Base-by-base conservation (phyloP, 352 stramenopile genomes). In the Elongisporangium prolatum region DNA sequence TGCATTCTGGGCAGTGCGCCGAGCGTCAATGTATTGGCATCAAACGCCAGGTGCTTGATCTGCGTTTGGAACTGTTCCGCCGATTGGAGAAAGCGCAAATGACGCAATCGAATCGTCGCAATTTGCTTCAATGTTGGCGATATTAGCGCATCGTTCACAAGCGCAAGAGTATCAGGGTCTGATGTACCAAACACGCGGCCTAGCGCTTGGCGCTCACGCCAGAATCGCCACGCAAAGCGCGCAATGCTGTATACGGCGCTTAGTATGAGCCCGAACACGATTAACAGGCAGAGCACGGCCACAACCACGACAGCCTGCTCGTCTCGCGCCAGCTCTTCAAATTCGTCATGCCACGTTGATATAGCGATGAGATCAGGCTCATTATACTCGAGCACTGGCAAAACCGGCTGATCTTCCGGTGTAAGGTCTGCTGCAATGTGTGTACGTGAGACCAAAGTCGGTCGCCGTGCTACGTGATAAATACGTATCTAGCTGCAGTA, bases 221-320 rank as follows among this genome's bases (percentile, higher is more conserved):
- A 69, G 7, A 70, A 59, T 10, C 69, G 62, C 76, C 77, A 89
- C 14, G 59, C 52, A 50, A 75, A 79, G 51, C 63, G 73, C 49
- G 59, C 55, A 57, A 88, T 56, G 28, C 77, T 71, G 65, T 64
- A 83, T 0, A 71, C n/a, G 3, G 75, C 56, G 1, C 59, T 65
- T 18, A 71, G 14, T 3, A 71, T 34, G 50, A 91, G 68, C 9
- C 61, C 71, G 10, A 86, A n/a, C 1, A 84, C 25, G 16, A 59
- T 57, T 8, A 89, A 28, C 10, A 68, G 65, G 9, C 68, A 73
- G 14, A 88, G 55, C 52, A 89, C 77, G 7, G 80, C 69, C 0
- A 76, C 75, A 49, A 91, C 54, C 55, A 89, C 81, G 11, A 70
- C 73, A 37, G 73, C 68, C 48, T 89, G 75, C 54, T 91, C 81